These are phyloP conservation scores for Picochlorum sp. DNA, from an alignment of 139 green algal species.

Conservation along the genomic window DNA sequence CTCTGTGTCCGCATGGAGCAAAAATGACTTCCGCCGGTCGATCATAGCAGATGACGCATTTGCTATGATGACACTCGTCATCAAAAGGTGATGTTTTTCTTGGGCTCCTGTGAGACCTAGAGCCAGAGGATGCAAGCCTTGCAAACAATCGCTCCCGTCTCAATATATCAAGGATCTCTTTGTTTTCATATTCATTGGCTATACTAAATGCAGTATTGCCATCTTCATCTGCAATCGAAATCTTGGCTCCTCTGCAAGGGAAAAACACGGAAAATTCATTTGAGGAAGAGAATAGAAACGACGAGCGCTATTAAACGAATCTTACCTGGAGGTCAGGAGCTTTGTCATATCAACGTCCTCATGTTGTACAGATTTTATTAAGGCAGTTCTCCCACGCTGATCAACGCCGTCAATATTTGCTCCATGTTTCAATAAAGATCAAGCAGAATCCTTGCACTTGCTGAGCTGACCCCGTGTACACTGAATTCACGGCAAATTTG, in stretches of 20 bases:
- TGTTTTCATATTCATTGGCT: background rate
- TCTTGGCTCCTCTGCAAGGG: background rate
- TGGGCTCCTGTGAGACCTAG: background rate
- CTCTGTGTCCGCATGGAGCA: conserved; percentile 1
- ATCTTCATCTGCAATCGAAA: background rate
- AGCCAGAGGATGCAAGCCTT: background rate
- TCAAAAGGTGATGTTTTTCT: background rate
- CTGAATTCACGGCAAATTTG: background rate
- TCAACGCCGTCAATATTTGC: background rate
- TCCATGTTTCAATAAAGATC: background rate
- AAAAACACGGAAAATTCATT: too few relatives aligned
- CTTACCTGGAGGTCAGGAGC: background rate
- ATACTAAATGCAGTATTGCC: background rate
- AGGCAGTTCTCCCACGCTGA: background rate
- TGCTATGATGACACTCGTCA: background rate
- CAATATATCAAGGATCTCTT: conserved; percentile 1
- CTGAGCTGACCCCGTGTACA: background rate
- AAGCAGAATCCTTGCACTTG: background rate
- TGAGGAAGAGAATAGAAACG: too few relatives aligned
- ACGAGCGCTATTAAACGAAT: too few relatives aligned
- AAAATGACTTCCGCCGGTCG: conserved; percentile 1
- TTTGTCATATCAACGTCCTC: background rate
- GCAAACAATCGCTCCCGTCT: background rate
- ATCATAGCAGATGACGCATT: conserved; percentile 4
- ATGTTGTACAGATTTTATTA: background rate